Percentiles rank a stretch among this genome's conserved stretches.
Conservation (phyloP, 768 basidiomycete species). For the Royoungia palumana region DNA sequence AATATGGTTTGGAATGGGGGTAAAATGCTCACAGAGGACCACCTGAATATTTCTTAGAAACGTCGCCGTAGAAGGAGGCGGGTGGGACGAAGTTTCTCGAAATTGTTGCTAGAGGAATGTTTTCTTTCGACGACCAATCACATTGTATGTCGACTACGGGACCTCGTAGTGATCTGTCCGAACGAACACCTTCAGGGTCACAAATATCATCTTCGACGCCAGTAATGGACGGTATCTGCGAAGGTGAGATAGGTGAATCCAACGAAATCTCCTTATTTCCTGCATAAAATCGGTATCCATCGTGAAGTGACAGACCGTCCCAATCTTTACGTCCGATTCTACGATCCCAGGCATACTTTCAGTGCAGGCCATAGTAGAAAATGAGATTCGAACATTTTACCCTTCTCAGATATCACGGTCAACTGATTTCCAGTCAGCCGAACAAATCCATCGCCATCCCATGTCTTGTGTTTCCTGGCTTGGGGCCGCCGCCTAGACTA, state of each 20-base stretch:
- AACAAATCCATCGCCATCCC: constrained; percentile 78
- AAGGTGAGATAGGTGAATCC: constrained; percentile 46
- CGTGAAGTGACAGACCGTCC: constrained; percentile 49
- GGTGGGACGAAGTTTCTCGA: constrained; percentile 46
- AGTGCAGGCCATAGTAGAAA: constrained; percentile 1
- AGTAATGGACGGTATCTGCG: constrained; percentile 48
- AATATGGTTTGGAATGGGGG: not conserved
- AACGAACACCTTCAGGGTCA: constrained; percentile 18
- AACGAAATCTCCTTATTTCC: constrained; percentile 63
- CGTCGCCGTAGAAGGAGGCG: constrained; percentile 58
- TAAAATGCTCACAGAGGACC: constrained; percentile 18
- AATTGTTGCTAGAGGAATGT: constrained; percentile 11
- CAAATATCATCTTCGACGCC: constrained; percentile 30
- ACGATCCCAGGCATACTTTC: constrained; percentile 2
- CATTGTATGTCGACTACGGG: constrained; percentile 5
- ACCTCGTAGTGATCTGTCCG: constrained; percentile 15
- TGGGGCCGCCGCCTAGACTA: constrained; percentile 64
- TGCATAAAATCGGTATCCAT: constrained; percentile 42
- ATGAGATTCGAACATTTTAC: constrained; percentile 51
- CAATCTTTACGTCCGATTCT: constrained; percentile 63
- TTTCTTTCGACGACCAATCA: constrained; percentile 15
- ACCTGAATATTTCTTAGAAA: constrained; percentile 28
- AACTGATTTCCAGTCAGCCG: constrained; percentile 49
- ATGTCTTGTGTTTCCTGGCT: constrained; percentile 75
- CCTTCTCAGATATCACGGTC: constrained; percentile 64